Evolutionary conservation across 2,329 filamentous ascomycete genomes (phyloP).

Genomic region (Ceratocystis destructans): DNA sequence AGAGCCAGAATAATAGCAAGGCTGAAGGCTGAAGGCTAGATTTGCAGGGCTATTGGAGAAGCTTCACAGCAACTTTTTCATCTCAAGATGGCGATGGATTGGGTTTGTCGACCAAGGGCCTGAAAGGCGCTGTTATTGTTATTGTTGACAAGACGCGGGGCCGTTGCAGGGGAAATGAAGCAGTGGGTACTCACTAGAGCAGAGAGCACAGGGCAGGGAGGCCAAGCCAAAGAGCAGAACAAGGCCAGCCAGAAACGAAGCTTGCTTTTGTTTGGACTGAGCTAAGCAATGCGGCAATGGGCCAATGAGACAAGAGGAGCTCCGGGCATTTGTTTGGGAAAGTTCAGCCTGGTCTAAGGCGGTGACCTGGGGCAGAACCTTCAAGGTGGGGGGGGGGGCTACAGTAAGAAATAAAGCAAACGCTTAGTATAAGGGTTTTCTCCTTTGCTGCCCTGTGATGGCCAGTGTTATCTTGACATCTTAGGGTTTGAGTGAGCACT

Average conservation of each 20-base stretch:
- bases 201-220: neutral
- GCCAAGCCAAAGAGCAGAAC: neutral
- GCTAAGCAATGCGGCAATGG: no score
- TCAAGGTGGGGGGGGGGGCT: neutral
- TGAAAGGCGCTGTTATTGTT: neutral
- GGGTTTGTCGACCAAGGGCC: neutral
- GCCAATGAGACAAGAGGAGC: no score
- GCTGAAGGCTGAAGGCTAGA: constrained; percentile 16
- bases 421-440: neutral
- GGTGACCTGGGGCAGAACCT: no score
- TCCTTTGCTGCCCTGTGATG: neutral
- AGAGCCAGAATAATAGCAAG: neutral
- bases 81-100: constrained; percentile 13
- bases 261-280: no score
- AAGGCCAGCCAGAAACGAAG: no score
- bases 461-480: neutral
- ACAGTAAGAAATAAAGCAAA: neutral
- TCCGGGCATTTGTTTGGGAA: no score
- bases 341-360: no score
- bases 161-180: constrained; percentile 17
- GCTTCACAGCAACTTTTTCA: constrained; percentile 4
- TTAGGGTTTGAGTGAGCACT: neutral
- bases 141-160: constrained; percentile 9
- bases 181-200: neutral
- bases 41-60: neutral